These are phyloP conservation scores for Dryadomyces quercivorus DNA, from an alignment of 2,329 filamentous ascomycete species.

Conservation along the genomic window DNA sequence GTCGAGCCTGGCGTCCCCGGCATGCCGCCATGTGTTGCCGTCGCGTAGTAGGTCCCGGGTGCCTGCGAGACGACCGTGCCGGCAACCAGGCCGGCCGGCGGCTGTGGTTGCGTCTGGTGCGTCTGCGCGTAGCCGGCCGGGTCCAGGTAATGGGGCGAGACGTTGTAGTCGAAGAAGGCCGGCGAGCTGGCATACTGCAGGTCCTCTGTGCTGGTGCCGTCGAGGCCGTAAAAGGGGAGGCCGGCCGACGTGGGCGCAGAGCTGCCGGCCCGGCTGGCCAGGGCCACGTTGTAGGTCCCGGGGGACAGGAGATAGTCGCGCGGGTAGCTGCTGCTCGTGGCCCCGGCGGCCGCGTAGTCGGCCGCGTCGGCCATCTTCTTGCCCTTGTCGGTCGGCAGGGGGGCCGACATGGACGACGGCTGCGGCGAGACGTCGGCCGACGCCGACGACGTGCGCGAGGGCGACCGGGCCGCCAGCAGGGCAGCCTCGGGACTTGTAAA, in stretches of 20 bases:
- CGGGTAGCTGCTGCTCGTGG: neutral
- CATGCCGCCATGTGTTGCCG: neutral
- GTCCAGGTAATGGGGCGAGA: conserved; percentile 8
- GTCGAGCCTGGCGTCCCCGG: neutral
- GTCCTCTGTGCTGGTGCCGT: conserved; percentile 9
- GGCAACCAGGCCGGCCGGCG: neutral
- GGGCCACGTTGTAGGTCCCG: neutral
- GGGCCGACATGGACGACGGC: neutral
- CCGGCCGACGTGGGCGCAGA: neutral
- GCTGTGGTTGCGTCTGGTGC: neutral
- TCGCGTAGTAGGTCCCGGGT: neutral
- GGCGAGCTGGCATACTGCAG: conserved; percentile 7
- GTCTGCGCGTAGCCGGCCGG: neutral
- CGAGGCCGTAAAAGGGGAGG: conserved; percentile 8
- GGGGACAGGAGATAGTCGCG: neutral
- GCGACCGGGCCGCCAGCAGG: neutral
- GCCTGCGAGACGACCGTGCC: neutral
- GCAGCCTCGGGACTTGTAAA: neutral
- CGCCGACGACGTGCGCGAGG: neutral
- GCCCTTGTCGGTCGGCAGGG: neutral
- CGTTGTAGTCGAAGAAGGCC: conserved; percentile 10
- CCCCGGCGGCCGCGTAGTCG: neutral
- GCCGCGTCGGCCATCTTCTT: neutral
- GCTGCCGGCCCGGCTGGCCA: neutral
- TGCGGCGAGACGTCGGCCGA: neutral